Conservation (phyloP, 2,329 filamentous ascomycete genomes). For the Calonectria multiphialidica region DNA sequence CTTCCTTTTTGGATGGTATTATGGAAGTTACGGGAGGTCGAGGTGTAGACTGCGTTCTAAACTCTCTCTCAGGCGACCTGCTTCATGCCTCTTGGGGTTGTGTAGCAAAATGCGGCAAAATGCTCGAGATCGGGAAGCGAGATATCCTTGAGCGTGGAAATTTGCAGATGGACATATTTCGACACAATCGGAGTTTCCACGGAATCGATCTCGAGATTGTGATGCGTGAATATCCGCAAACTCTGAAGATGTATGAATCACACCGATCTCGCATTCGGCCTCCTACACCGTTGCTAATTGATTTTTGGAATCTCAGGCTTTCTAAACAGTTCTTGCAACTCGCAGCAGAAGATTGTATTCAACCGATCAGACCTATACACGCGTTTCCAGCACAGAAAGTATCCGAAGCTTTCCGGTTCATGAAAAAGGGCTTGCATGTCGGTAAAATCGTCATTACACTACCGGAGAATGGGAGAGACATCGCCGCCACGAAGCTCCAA, state of each 20-base stretch:
- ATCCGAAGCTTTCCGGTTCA: slow-evolving; percentile 52
- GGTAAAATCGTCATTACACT: slow-evolving; percentile 50
- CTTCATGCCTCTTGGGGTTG: slow-evolving; percentile 49
- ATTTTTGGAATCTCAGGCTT: background rate
- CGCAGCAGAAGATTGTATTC: background rate
- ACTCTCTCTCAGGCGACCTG: slow-evolving; percentile 46
- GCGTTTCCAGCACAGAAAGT: slow-evolving; percentile 34
- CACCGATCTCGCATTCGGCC: background rate
- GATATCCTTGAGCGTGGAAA: slow-evolving; percentile 38
- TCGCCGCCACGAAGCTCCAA: background rate
- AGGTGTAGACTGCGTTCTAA: slow-evolving; percentile 52
- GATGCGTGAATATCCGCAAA: background rate
- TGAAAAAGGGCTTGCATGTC: slow-evolving; percentile 56
- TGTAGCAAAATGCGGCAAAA: slow-evolving; percentile 48
- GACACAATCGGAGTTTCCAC: background rate
- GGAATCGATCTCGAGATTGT: background rate
- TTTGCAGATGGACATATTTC: slow-evolving; percentile 30
- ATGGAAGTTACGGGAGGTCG: slow-evolving; percentile 39
- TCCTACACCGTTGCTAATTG: background rate
- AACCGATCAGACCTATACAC: background rate
- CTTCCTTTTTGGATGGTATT: slow-evolving; percentile 44
- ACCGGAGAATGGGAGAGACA: background rate
- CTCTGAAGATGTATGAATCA: background rate
- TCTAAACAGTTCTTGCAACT: background rate
- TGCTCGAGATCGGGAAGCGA: slow-evolving; percentile 51